These are phyloP conservation scores for Diutina catenulata DNA, from an alignment of 1,139 yeast genomes.

Conservation along the genomic window DNA sequence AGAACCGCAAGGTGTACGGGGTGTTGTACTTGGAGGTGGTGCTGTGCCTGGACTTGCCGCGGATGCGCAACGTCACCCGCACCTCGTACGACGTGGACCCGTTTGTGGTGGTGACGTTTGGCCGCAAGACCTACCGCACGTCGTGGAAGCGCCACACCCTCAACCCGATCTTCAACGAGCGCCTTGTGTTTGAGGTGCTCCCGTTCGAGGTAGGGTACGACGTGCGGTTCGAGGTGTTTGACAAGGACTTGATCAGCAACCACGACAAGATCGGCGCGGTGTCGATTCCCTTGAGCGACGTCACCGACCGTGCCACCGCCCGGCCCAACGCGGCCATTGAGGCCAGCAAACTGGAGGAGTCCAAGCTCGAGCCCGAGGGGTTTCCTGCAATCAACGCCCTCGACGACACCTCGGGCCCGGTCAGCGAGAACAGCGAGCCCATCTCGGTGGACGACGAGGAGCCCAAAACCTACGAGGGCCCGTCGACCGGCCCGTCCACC, in stretches of 20 bases:
- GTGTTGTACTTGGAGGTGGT: conserved; percentile 67
- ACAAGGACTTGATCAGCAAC: conserved; percentile 70
- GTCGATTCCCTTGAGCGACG: conserved; percentile 38
- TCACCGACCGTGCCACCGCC: conserved; percentile 21
- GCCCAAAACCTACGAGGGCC: conserved; percentile 6
- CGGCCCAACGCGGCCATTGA: too few relatives aligned
- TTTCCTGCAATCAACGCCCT: background rate
- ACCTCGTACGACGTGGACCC: conserved; percentile 95
- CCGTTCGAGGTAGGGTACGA: conserved; percentile 55
- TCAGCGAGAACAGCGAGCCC: background rate
- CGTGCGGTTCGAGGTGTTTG: conserved; percentile 63
- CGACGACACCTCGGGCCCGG: too few relatives aligned
- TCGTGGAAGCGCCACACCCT: conserved; percentile 76
- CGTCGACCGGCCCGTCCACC: conserved; percentile 2
- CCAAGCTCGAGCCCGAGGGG: conserved; percentile 2
- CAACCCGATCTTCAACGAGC: conserved; percentile 74
- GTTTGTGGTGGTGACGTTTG: conserved; percentile 83
- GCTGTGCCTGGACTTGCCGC: conserved; percentile 63
- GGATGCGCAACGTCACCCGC: conserved; percentile 45
- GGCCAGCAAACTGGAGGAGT: too few relatives aligned
- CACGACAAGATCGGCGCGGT: conserved; percentile 74
- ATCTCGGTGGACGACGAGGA: conserved; percentile 1
- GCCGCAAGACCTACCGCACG: conserved; percentile 78
- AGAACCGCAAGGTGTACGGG: conserved; percentile 44
- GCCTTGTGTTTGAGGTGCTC: conserved; percentile 67